Percentiles rank a stretch among this genome's conserved stretches.
Evolutionary conservation across 2,329 filamentous ascomycete genomes (phyloP).

Genomic region (Claviceps sorghi): DNA sequence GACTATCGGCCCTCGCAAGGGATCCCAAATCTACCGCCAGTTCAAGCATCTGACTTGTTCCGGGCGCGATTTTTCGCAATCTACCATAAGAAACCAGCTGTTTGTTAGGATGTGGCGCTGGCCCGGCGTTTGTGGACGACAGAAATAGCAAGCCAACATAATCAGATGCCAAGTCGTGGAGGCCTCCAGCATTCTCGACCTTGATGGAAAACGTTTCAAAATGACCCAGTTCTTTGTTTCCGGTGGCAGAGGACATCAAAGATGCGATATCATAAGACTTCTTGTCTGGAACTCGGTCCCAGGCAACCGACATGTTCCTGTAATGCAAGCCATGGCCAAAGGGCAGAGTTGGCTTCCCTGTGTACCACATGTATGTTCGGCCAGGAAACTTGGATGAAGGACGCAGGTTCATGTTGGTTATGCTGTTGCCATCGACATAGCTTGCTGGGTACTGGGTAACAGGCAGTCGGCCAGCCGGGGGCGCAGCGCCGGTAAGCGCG

Average conservation of each 20-base stretch:
- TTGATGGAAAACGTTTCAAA: not conserved
- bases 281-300: slow-evolving; percentile 1
- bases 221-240: not conserved
- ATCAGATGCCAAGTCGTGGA: slow-evolving; percentile 4
- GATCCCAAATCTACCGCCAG: slow-evolving; percentile 5
- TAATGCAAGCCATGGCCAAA: slow-evolving; percentile 46
- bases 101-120: slow-evolving; percentile 7
- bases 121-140: slow-evolving; percentile 7
- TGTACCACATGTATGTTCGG: slow-evolving; percentile 46
- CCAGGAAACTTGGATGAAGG: slow-evolving; percentile 32
- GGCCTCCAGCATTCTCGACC: not conserved
- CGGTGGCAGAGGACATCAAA: not conserved
- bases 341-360: slow-evolving; percentile 30
- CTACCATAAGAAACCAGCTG: slow-evolving; percentile 8
- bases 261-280: not conserved
- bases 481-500: slow-evolving; percentile 32
- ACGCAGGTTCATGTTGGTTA: slow-evolving; percentile 41
- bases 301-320: slow-evolving; percentile 30
- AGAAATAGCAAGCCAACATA: slow-evolving; percentile 9
- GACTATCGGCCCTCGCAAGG: slow-evolving; percentile 6
- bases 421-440: slow-evolving; percentile 34
- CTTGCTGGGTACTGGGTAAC: slow-evolving; percentile 39
- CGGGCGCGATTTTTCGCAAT: slow-evolving; percentile 4
- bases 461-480: slow-evolving; percentile 39
- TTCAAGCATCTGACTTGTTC: slow-evolving; percentile 4